phyloP scores from a whole-genome alignment of 2,329 filamentous ascomycete genomes.

The Cladosporium sp. region DNA sequence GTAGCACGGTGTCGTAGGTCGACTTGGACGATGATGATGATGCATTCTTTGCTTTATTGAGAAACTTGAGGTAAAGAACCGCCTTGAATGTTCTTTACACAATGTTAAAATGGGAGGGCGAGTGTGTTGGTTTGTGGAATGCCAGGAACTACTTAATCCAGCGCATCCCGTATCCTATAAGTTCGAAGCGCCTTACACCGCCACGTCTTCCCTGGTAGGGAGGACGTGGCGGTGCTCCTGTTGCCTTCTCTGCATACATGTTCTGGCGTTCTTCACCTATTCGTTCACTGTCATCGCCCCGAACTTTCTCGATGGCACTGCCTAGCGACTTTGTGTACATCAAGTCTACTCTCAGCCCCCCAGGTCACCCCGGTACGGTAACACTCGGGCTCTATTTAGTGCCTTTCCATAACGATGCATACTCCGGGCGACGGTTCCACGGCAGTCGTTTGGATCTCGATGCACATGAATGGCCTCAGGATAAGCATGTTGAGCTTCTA shows the following conservation, averaged over 20 bases:
- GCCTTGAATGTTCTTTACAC: too few species aligned
- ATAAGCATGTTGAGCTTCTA: neutral
- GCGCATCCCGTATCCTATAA: too few species aligned
- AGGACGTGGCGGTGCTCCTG: neutral
- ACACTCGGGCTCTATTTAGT: neutral
- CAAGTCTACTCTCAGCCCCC: neutral
- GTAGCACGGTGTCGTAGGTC: neutral
- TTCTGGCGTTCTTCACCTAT: neutral
- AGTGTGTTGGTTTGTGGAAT: too few species aligned
- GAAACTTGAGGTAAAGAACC: neutral
- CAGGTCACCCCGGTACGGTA: neutral
- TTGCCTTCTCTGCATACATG: neutral
- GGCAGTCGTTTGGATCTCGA: neutral
- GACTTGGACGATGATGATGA: neutral
- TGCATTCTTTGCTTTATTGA: neutral
- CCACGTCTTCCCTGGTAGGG: neutral
- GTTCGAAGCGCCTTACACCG: neutral
- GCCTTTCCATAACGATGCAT: neutral
- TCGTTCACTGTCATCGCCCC: neutral
- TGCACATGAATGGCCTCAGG: neutral
- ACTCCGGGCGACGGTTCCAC: too few species aligned
- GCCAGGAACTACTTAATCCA: too few species aligned
- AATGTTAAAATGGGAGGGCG: too few species aligned
- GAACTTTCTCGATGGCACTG: neutral
- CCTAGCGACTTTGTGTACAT: neutral